These are phyloP conservation scores for Seminavis robusta DNA, from an alignment of 108 stramenopile species.

Conservation along the genomic window DNA sequence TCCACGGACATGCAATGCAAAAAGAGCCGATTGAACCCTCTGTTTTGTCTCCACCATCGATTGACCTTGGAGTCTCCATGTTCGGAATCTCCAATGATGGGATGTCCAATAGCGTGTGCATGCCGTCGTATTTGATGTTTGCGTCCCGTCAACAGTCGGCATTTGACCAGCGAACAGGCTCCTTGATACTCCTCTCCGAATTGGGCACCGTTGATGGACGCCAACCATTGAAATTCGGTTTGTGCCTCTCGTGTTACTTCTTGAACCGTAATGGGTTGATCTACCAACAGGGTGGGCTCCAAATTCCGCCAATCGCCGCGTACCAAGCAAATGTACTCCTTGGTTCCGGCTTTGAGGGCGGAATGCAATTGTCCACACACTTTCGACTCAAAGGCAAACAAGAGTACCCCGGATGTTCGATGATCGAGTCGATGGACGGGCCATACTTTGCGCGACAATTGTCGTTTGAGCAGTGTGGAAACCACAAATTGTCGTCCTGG, in stretches of 20 bases:
- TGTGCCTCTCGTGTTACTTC: background rate
- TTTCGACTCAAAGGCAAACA: slow-evolving; percentile 59
- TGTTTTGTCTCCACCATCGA: slow-evolving; percentile 61
- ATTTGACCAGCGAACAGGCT: slow-evolving; percentile 38
- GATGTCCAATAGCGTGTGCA: slow-evolving; percentile 39
- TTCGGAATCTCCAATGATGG: slow-evolving; percentile 70
- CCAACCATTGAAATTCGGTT: too few relatives aligned
- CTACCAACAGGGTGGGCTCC: slow-evolving; percentile 10
- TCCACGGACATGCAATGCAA: slow-evolving; percentile 63
- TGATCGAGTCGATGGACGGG: slow-evolving; percentile 78
- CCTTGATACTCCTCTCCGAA: too few relatives aligned
- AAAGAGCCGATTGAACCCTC: slow-evolving; percentile 46
- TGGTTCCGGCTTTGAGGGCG: slow-evolving; percentile 24
- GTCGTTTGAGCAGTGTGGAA: slow-evolving; percentile 43
- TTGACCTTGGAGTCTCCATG: slow-evolving; percentile 69
- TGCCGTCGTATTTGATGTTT: slow-evolving; percentile 72
- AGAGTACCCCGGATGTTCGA: slow-evolving; percentile 64
- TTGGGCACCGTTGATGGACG: background rate
- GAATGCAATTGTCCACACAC: slow-evolving; percentile 40
- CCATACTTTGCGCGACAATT: slow-evolving; percentile 60
- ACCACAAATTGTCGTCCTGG: slow-evolving; percentile 34
- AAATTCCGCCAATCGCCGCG: slow-evolving; percentile 44
- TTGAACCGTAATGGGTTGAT: slow-evolving; percentile 20
- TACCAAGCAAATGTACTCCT: slow-evolving; percentile 66
- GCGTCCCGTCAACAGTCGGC: slow-evolving; percentile 47